Percentiles rank a stretch among this genome's conserved stretches.
These are phyloP conservation scores for Phyllosticta paracitricarpa DNA, from an alignment of 2,329 filamentous ascomycete species.

Conservation along the genomic window DNA sequence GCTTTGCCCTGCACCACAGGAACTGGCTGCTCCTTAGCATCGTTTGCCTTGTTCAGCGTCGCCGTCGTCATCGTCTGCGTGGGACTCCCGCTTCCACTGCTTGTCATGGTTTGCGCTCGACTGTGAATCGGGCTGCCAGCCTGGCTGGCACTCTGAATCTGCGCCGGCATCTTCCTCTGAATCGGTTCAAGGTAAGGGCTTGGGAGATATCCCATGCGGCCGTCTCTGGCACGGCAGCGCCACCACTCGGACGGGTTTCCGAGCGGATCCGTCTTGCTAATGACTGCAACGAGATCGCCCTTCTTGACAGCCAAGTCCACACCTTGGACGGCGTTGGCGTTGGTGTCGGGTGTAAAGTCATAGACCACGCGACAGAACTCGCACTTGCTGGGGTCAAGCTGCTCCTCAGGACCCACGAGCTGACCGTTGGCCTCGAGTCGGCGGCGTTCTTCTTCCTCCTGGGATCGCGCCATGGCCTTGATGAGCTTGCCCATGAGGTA, in stretches of 20 bases:
- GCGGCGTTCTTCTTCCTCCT: constrained; percentile 69
- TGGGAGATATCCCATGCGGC: constrained; percentile 83
- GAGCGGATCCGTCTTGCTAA: constrained; percentile 84
- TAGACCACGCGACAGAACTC: constrained; percentile 94
- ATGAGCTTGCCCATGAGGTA: constrained; percentile 98
- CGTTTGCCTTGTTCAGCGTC: background rate
- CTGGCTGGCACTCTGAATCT: constrained; percentile 34
- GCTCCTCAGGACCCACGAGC: constrained; percentile 26
- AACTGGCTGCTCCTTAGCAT: constrained; percentile 28
- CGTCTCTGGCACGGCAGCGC: constrained; percentile 84
- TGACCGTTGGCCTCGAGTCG: constrained; percentile 42
- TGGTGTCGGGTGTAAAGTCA: constrained; percentile 78
- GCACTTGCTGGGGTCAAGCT: constrained; percentile 75
- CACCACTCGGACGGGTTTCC: constrained; percentile 95
- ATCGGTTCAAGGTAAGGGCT: constrained; percentile 79
- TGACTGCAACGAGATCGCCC: constrained; percentile 87
- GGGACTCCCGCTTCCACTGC: constrained; percentile 26
- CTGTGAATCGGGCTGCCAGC: constrained; percentile 35
- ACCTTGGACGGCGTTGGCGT: constrained; percentile 44
- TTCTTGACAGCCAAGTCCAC: constrained; percentile 89
- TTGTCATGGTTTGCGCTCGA: constrained; percentile 45
- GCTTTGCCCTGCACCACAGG: constrained; percentile 47
- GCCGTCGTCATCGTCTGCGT: constrained; percentile 35
- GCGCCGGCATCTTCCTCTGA: constrained; percentile 42
- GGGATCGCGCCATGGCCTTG: constrained; percentile 66